phyloP scores from a whole-genome alignment of 176 grass and related monocot genomes.

The Eleusine indica region DNA sequence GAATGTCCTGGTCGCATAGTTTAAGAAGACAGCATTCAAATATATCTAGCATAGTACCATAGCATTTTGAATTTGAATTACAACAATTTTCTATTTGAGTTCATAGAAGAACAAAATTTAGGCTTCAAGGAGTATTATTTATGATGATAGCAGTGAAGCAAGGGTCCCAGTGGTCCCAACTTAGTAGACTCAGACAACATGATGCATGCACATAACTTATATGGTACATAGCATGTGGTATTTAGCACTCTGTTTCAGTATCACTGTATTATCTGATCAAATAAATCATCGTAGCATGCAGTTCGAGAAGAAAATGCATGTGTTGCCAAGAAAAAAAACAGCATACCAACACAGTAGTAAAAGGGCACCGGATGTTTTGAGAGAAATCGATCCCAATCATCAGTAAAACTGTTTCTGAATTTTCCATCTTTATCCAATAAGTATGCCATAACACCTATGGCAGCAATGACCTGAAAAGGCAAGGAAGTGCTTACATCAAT shows the following conservation, averaged over 20 bases:
- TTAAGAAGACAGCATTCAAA: neutral
- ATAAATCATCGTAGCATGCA: neutral
- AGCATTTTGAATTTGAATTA: conserved; percentile 8
- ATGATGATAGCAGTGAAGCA: neutral
- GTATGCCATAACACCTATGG: conserved; percentile 68
- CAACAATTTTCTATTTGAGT: neutral
- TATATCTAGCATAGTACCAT: neutral
- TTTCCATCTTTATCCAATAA: conserved; percentile 72
- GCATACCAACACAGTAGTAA: conserved; percentile 78
- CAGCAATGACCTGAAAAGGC: conserved; percentile 59
- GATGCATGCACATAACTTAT: neutral
- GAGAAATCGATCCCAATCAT: conserved; percentile 77
- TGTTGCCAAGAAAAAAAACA: too few species aligned
- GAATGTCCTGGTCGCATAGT: neutral
- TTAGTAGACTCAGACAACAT: neutral
- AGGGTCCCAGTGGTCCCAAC: neutral
- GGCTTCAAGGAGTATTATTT: neutral
- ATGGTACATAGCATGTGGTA: neutral
- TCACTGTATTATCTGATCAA: neutral
- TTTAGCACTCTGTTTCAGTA: neutral
- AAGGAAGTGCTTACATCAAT: neutral
- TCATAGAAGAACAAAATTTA: neutral
- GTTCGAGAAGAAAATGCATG: neutral
- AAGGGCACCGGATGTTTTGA: conserved; percentile 87
- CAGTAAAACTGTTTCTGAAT: conserved; percentile 81